phyloP scores from a whole-genome alignment of 129 eudicot genomes.

The Silybum marianum region DNA sequence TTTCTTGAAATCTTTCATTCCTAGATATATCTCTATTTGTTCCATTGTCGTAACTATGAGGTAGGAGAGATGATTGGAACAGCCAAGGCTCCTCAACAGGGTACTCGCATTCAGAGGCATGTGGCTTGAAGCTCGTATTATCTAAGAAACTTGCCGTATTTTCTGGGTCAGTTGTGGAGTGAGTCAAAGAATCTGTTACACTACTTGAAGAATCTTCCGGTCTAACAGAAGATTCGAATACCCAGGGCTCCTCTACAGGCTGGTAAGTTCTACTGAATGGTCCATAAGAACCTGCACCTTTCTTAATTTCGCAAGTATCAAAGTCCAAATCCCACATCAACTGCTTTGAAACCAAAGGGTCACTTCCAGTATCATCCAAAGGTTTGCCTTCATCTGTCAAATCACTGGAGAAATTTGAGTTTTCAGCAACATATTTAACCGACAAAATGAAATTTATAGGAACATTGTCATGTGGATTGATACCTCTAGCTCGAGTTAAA shows the following conservation, averaged over 20 bases:
- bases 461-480: constrained; percentile 19
- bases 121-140: constrained; percentile 12
- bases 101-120: constrained; percentile 28
- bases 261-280: constrained; percentile 35
- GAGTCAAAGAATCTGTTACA: constrained; percentile 9
- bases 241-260: constrained; percentile 91
- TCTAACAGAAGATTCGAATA: constrained; percentile 49
- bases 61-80: neutral
- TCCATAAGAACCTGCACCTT: constrained; percentile 23
- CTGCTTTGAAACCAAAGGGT: constrained; percentile 44
- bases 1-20: constrained; percentile 19
- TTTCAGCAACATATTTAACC: constrained; percentile 61
- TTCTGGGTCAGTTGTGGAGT: constrained; percentile 1
- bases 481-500: constrained; percentile 60
- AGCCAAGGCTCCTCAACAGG: constrained; percentile 96
- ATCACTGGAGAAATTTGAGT: constrained; percentile 94
- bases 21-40: constrained; percentile 8
- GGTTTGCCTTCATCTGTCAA: constrained; percentile 72
- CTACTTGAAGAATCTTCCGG: constrained; percentile 34
- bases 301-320: neutral
- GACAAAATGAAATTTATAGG: neutral
- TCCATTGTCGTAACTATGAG: neutral
- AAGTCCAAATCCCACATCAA: constrained; percentile 37
- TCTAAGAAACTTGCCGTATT: constrained; percentile 7
- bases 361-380: constrained; percentile 38